A percentile compares a stretch with the other conserved stretches of the same genome.
phyloP scores from a whole-genome alignment of 331 rosid genomes.

The Rhamnella rubrinervis region DNA sequence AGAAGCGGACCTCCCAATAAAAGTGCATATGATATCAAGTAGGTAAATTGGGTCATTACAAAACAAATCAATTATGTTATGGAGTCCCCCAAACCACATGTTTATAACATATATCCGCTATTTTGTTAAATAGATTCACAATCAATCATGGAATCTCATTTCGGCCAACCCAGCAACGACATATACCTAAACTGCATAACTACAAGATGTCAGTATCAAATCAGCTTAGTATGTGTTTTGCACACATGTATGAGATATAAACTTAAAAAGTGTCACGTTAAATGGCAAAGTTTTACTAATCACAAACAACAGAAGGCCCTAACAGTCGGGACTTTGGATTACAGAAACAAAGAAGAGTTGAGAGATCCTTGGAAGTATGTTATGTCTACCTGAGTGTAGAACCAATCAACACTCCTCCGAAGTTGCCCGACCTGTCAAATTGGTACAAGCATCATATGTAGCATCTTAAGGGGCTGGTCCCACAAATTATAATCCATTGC shows the following conservation, averaged over 20 bases:
- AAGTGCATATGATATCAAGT: no score
- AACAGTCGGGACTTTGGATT: not conserved
- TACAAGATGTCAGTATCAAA: not conserved
- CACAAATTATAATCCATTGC: not conserved
- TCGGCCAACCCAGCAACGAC: not conserved
- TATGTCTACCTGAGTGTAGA: slow-evolving; percentile 58
- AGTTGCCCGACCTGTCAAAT: slow-evolving; percentile 77
- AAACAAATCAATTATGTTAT: no score
- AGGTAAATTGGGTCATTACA: no score
- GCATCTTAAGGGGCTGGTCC: not conserved
- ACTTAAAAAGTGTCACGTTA: no score
- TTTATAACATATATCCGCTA: no score
- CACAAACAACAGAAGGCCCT: not conserved
- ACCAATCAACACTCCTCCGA: slow-evolving; percentile 82
- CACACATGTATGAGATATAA: no score
- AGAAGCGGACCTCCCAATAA: no score
- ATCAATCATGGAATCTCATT: no score
- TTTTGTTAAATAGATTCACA: no score
- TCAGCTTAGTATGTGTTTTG: not conserved
- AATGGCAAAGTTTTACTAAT: not conserved
- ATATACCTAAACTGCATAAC: not conserved
- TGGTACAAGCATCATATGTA: slow-evolving; percentile 16
- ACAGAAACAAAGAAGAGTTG: not conserved
- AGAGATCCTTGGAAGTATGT: not conserved
- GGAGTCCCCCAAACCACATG: no score